phyloP scores from a whole-genome alignment of 1,284 basidiomycete species.

The Cryptococcus sp. region DNA sequence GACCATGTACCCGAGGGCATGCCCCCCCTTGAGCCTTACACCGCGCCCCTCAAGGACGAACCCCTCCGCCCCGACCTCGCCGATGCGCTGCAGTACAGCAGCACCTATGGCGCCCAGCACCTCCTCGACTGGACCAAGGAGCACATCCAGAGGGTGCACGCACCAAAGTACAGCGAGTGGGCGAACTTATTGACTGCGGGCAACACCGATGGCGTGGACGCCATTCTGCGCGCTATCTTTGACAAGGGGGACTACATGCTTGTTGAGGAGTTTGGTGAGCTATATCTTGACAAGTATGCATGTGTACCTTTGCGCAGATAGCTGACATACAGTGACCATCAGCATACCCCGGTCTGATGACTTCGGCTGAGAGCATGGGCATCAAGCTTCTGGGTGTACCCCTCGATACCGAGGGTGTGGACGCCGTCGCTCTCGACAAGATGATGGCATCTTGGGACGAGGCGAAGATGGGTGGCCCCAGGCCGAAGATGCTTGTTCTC shows the following conservation, averaged over 20 bases:
- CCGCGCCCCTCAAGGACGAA: conserved; percentile 21
- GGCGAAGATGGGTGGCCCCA: conserved; percentile 54
- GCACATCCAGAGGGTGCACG: conserved; percentile 30
- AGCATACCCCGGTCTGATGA: conserved; percentile 59
- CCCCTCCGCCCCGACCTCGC: conserved; percentile 30
- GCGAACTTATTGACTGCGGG: conserved; percentile 34
- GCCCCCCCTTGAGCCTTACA: conserved; percentile 25
- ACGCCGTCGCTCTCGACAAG: conserved; percentile 58
- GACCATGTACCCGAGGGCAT: conserved; percentile 22
- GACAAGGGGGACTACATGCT: conserved; percentile 37
- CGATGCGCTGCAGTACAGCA: conserved; percentile 34
- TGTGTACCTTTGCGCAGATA: not conserved
- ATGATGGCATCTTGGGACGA: conserved; percentile 65
- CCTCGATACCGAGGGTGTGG: conserved; percentile 69
- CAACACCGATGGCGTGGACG: conserved; percentile 42
- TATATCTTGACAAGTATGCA: not conserved
- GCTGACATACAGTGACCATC: not conserved
- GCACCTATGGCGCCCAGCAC: conserved; percentile 33
- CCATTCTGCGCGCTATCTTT: conserved; percentile 28
- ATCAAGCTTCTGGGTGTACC: conserved; percentile 59
- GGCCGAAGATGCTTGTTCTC: conserved; percentile 50
- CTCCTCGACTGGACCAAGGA: conserved; percentile 33
- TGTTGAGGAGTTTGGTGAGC: conserved; percentile 44
- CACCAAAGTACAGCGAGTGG: conserved; percentile 34
- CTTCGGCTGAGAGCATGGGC: conserved; percentile 54